Percentiles rank a stretch among this genome's conserved stretches.
Conservation (phyloP, 306 rosid species). For the Lithocarpus polystachyus region DNA sequence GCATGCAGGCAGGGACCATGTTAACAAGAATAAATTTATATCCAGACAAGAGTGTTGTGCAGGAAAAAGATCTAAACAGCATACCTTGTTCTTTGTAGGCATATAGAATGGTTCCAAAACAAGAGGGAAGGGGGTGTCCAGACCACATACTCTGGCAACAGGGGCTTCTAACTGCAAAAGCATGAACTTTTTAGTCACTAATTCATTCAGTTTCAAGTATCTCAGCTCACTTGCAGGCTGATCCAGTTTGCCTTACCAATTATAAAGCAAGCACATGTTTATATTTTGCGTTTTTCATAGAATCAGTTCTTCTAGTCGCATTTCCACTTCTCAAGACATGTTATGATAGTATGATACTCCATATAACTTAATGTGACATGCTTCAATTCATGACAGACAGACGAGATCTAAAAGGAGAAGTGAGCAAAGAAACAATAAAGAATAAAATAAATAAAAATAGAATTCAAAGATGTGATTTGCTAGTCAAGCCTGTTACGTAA, state of each 20-base stretch:
- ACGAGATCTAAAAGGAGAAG: too few species aligned
- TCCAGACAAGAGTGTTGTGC: not conserved
- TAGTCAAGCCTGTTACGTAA: not conserved
- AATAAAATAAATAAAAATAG: not conserved
- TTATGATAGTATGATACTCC: not conserved
- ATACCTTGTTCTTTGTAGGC: constrained; percentile 92
- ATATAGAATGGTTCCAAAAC: constrained; percentile 95
- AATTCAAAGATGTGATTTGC: not conserved
- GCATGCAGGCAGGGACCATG: constrained; percentile 37
- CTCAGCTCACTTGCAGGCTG: not conserved
- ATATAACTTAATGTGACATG: not conserved
- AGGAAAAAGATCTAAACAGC: not conserved
- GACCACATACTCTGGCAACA: constrained; percentile 84
- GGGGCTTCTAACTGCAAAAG: constrained; percentile 87
- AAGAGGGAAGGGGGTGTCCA: constrained; percentile 95
- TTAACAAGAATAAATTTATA: not conserved
- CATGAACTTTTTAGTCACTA: not conserved
- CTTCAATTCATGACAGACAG: not conserved
- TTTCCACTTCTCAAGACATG: not conserved
- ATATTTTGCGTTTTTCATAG: not conserved
- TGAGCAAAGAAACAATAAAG: not conserved
- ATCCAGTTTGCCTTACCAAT: not conserved
- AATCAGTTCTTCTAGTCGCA: not conserved
- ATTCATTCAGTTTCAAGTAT: not conserved
- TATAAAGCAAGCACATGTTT: not conserved